Base-by-base conservation (phyloP, 768 basidiomycete genomes). In the Boletus pseudopeckii region DNA sequence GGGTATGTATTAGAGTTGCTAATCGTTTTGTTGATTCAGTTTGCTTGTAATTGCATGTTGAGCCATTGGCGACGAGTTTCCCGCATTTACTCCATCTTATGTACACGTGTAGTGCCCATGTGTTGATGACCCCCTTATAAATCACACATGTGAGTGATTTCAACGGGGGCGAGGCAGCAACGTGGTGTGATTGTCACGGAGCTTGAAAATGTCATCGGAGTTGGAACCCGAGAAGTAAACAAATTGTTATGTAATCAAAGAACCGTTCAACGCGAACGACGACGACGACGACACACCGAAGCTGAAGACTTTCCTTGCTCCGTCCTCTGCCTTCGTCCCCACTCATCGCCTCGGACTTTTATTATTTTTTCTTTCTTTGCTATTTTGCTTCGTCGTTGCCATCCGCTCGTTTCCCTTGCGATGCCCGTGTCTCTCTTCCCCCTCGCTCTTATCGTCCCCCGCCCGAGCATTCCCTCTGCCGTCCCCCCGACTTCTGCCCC, bases 361-460 rank as follows among this genome's bases (percentile, higher is more conserved):
- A 58, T 66, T 61, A 56, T 64, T 58, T 53, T n/a, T 46, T 50
- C 50, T 64, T 58, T 52, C 44, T 48, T 50, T 48, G 10, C 22
- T 36, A n/a, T 24, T 36, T 36, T 44, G 37, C 39, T 41, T 57
- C 56, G 55, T 58, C 60, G 59, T 79, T 80, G 80, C 77, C 81
- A 66, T 69, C 80, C 68, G 74, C 81, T 71, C 82, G 72, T 69
- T 67, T 60, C 49, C 42, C 56, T 52, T 54, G 67, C 75, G 46
- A 70, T 70, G 66, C 72, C 77, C 60, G 73, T 71, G 64, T 71
- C 77, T 67, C 68, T 78, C 70, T 71, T 83, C 65, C 71, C 79
- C 51, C 75, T 87, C 68, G 73, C 83, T 71, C 77, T 86, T 69
- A 74, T 85, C 64, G 76, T 84, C 46, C 84, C 84, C 52, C 80